Percentiles rank a stretch among this genome's conserved stretches.
These are phyloP conservation scores for Clonostachys byssicola DNA, from an alignment of 2,329 filamentous ascomycete genomes.

Conservation along the genomic window DNA sequence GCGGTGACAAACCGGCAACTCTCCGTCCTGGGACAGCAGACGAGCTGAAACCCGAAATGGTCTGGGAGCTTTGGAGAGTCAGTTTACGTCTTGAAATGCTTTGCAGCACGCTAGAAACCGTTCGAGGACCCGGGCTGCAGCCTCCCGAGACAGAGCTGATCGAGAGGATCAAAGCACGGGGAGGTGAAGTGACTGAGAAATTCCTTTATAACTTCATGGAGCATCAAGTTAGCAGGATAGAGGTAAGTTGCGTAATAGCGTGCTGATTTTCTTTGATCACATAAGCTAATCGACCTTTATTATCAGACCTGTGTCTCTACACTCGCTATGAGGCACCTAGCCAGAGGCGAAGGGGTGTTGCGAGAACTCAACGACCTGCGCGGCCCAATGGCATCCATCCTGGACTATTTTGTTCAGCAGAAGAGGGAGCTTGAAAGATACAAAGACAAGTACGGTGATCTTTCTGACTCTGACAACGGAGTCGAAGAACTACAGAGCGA, in stretches of 20 bases:
- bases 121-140: slow-evolving; percentile 59
- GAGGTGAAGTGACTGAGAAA: slow-evolving; percentile 82
- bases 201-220: slow-evolving; percentile 89
- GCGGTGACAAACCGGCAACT: slow-evolving; percentile 52
- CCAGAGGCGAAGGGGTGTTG: slow-evolving; percentile 61
- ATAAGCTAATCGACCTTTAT: neutral
- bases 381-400: slow-evolving; percentile 71
- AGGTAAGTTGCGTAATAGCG: slow-evolving; percentile 55
- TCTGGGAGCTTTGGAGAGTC: slow-evolving; percentile 88
- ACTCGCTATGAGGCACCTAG: slow-evolving; percentile 73
- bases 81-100: slow-evolving; percentile 89
- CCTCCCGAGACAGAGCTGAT: slow-evolving; percentile 80
- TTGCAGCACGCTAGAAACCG: slow-evolving; percentile 80
- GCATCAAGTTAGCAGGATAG: slow-evolving; percentile 92
- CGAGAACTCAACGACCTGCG: slow-evolving; percentile 67
- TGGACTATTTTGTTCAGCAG: slow-evolving; percentile 57
- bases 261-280: neutral
- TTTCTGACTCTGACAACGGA: slow-evolving; percentile 16
- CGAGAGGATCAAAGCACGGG: slow-evolving; percentile 61
- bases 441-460: slow-evolving; percentile 45
- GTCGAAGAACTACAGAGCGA: no score
- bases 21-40: slow-evolving; percentile 62
- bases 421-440: slow-evolving; percentile 61
- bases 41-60: slow-evolving; percentile 72
- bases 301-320: slow-evolving; percentile 75